Evolutionary conservation across 495 filamentous ascomycete genomes (phyloP).

Genomic region (Hypoxylon perforatum): DNA sequence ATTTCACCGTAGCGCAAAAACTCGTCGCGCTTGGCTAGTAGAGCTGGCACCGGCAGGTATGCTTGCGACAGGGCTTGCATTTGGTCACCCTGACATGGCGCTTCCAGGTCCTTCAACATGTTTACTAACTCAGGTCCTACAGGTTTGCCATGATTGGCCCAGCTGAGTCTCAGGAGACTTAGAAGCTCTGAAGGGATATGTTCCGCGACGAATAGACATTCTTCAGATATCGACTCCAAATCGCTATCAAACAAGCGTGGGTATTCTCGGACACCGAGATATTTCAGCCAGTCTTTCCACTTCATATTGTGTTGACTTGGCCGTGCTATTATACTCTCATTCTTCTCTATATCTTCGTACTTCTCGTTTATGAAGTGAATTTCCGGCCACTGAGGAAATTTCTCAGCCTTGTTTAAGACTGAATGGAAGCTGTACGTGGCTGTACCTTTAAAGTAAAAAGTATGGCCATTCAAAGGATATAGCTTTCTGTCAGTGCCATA

Average conservation of each 20-base stretch:
- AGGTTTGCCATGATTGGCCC: conserved; percentile 5
- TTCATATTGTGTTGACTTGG: not conserved
- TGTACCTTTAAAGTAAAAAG: conserved; percentile 36
- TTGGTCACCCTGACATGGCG: conserved; percentile 28
- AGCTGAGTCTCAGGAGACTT: conserved; percentile 39
- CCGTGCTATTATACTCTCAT: no score
- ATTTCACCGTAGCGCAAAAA: conserved; percentile 39
- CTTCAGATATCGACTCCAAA: no score
- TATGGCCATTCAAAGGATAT: conserved; percentile 2
- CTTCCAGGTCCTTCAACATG: conserved; percentile 11
- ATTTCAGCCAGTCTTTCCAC: conserved; percentile 33
- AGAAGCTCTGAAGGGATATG: conserved; percentile 44
- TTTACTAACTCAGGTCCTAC: not conserved
- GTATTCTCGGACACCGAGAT: conserved; percentile 13
- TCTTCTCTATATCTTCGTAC: conserved; percentile 22
- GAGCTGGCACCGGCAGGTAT: conserved; percentile 29
- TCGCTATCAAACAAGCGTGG: no score
- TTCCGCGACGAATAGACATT: conserved; percentile 40
- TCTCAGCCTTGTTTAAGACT: conserved; percentile 29
- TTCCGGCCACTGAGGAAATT: not conserved
- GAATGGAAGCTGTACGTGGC: conserved; percentile 35
- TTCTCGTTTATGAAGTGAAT: conserved; percentile 32
- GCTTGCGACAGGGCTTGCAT: conserved; percentile 11
- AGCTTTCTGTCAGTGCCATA: conserved; percentile 5
- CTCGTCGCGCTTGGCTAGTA: conserved; percentile 16